phyloP scores from a whole-genome alignment of 2,329 filamentous ascomycete genomes.

The Trichoderma harzianum region DNA sequence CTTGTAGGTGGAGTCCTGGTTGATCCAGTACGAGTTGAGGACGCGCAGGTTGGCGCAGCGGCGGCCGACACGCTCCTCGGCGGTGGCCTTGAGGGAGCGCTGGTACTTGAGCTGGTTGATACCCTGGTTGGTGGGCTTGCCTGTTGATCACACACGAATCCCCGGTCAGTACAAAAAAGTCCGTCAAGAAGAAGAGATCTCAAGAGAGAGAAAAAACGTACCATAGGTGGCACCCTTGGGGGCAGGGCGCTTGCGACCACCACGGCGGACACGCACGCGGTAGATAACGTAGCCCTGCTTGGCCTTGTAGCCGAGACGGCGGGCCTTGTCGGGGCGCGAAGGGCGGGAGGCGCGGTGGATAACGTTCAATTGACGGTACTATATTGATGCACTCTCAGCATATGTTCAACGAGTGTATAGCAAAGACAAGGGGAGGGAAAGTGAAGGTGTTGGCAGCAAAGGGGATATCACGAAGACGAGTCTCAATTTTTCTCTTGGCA shows the following conservation, averaged over 20 bases:
- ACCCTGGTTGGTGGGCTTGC: conserved; percentile 99
- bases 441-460: neutral
- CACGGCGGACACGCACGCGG: conserved; percentile 95
- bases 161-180: neutral
- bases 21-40: conserved; percentile 99
- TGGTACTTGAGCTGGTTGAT: conserved; percentile 99
- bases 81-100: conserved; percentile 94
- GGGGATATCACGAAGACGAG: neutral
- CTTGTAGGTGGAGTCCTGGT: conserved; percentile 99
- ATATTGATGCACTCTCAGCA: conserved; percentile 99
- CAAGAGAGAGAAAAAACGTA: conserved; percentile 46
- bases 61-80: conserved; percentile 99
- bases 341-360: conserved; percentile 98
- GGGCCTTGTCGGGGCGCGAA: conserved; percentile 98
- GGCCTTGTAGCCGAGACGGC: conserved; percentile 99
- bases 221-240: conserved; percentile 99
- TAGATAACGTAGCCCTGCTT: conserved; percentile 99
- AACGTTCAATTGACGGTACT: conserved; percentile 99
- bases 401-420: conserved; percentile 99
- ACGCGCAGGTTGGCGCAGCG: conserved; percentile 98
- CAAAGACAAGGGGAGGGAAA: conserved; percentile 42
- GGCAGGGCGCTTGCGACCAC: conserved; percentile 95
- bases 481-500: neutral
- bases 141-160: conserved; percentile 45
- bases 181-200: neutral